Evolutionary conservation across 139 green algal genomes (phyloP).

Genomic region (Volvox reticuliferus): DNA sequence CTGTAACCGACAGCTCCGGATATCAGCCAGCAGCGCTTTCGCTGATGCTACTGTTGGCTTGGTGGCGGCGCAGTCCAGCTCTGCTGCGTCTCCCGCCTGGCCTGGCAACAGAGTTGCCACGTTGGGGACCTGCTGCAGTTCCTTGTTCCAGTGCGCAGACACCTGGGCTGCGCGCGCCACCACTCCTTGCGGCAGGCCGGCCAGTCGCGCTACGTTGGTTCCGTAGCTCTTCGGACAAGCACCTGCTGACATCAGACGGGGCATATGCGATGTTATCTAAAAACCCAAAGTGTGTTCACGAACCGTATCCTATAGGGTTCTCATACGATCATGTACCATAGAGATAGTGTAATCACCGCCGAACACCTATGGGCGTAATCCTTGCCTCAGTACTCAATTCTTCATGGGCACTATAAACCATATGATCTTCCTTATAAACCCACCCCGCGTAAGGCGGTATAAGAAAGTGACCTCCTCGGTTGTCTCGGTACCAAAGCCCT

Average conservation of each 20-base stretch:
- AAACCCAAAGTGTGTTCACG: too few species aligned
- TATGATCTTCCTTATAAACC: neutral
- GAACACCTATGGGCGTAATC: too few species aligned
- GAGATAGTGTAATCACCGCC: too few species aligned
- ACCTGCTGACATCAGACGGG: slow-evolving; percentile 13
- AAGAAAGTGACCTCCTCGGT: slow-evolving; percentile 91
- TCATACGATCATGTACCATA: too few species aligned
- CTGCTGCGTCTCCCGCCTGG: neutral
- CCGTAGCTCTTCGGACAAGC: slow-evolving; percentile 96
- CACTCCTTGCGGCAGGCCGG: slow-evolving; percentile 86
- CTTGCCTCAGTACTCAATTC: too few species aligned
- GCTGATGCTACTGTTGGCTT: neutral
- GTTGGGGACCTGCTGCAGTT: neutral
- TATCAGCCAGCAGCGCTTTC: neutral
- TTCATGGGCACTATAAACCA: too few species aligned
- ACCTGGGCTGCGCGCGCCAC: slow-evolving; percentile 65
- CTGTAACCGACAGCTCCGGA: neutral
- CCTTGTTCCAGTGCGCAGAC: neutral
- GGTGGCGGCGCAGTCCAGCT: neutral
- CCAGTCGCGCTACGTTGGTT: slow-evolving; percentile 94
- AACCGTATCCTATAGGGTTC: too few species aligned
- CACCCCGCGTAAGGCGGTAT: slow-evolving; percentile 79
- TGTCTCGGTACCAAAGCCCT: slow-evolving; percentile 19
- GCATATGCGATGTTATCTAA: too few species aligned
- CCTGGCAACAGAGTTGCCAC: neutral